Evolutionary conservation across 345 rosid genomes (phyloP).

Genomic region (Eucalyptus pumila): DNA sequence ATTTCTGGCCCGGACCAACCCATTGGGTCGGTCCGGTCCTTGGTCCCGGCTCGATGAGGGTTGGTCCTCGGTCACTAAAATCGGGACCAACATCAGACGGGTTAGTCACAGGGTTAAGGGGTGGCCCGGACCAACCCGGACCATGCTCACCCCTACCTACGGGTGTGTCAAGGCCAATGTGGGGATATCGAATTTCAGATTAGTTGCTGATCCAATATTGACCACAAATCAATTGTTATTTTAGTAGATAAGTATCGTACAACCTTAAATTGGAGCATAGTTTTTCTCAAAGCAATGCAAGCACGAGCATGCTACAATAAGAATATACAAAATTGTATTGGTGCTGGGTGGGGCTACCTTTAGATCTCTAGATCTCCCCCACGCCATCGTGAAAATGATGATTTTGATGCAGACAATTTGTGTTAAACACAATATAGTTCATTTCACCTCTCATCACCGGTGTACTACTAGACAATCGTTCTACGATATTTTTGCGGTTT

Average conservation of each 20-base stretch:
- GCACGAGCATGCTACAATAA: not conserved
- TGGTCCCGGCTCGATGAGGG: too few relatives aligned
- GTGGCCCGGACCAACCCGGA: too few relatives aligned
- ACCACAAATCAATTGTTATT: not conserved
- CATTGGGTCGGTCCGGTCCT: too few relatives aligned
- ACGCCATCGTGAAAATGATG: not conserved
- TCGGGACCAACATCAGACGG: too few relatives aligned
- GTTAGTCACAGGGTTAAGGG: too few relatives aligned
- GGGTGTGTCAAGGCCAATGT: not conserved
- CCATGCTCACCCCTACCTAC: too few relatives aligned
- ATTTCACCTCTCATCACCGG: accelerated
- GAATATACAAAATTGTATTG: not conserved
- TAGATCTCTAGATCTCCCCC: too few relatives aligned
- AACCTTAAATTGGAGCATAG: not conserved
- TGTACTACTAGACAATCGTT: too few relatives aligned
- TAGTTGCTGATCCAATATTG: not conserved
- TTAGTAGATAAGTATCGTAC: not conserved
- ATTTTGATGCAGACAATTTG: not conserved
- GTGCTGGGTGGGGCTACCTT: not conserved
- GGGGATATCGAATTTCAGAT: not conserved
- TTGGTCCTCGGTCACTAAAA: too few relatives aligned
- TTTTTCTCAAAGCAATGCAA: not conserved
- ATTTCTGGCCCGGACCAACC: too few relatives aligned
- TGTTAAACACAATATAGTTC: not conserved
- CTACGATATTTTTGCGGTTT: too few relatives aligned